Conservation (phyloP, 2,329 filamentous ascomycete species). For the Fusarium lyarnte region DNA sequence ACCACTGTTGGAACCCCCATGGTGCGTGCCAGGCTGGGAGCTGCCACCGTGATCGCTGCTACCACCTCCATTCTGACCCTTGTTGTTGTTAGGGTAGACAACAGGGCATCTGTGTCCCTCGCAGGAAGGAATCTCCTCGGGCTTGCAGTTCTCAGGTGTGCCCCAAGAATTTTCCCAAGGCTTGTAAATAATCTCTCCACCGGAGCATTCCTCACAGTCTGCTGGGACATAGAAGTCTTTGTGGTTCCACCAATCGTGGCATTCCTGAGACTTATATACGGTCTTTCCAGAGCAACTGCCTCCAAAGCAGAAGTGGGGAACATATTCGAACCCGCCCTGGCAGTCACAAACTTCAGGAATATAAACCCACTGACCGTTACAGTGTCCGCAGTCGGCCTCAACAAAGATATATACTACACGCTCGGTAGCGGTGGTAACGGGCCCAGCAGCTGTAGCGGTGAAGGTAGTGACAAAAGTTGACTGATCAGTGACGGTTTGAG, state of each 20-base stretch:
- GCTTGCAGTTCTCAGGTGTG: conserved; percentile 7
- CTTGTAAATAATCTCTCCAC: conserved; percentile 32
- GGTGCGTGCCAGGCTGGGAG: neutral
- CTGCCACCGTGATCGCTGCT: neutral
- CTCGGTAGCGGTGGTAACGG: conserved; percentile 15
- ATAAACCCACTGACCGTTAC: conserved; percentile 31
- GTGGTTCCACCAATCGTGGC: conserved; percentile 13
- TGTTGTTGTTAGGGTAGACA: neutral
- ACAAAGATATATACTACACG: conserved; percentile 34
- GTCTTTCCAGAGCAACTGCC: conserved; percentile 27
- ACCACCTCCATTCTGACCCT: neutral
- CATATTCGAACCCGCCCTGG: conserved; percentile 33
- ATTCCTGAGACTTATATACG: conserved; percentile 38
- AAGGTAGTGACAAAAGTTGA: conserved; percentile 31
- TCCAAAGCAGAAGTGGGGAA: conserved; percentile 27
- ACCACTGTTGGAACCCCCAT: neutral
- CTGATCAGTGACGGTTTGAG: conserved; percentile 27
- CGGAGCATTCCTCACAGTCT: conserved; percentile 19
- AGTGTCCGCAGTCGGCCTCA: conserved; percentile 21
- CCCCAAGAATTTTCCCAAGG: conserved; percentile 27
- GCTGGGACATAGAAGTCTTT: conserved; percentile 19
- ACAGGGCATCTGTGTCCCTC: neutral
- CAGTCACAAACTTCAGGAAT: conserved; percentile 30
- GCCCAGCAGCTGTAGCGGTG: conserved; percentile 20
- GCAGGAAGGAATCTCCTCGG: neutral